These are phyloP conservation scores for Monilinia fructigena DNA, from an alignment of 2,329 filamentous ascomycete genomes.

Conservation along the genomic window DNA sequence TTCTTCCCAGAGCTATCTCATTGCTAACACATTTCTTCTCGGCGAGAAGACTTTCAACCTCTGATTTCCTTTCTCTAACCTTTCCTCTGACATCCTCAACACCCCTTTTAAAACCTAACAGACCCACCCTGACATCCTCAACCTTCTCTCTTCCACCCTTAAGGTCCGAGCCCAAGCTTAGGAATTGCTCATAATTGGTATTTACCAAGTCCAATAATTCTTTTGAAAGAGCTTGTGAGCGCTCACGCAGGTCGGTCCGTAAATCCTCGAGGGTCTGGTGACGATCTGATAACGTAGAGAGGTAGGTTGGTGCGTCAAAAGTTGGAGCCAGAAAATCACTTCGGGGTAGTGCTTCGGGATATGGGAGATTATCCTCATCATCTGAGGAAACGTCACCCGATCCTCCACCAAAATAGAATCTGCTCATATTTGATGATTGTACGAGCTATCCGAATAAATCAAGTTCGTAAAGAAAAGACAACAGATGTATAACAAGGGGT, in stretches of 20 bases:
- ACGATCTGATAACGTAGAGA: constrained; percentile 77
- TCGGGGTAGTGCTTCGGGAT: constrained; percentile 80
- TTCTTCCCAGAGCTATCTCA: constrained; percentile 60
- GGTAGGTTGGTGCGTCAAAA: constrained; percentile 80
- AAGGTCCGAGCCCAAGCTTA: constrained; percentile 77
- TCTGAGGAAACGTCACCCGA: constrained; percentile 37
- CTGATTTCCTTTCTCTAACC: constrained; percentile 61
- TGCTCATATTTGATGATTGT: constrained; percentile 44
- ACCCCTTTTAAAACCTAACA: constrained; percentile 82
- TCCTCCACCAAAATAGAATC: constrained; percentile 46
- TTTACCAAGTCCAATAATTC: constrained; percentile 96
- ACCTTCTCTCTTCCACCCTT: constrained; percentile 87
- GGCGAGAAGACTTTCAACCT: constrained; percentile 61
- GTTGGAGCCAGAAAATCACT: constrained; percentile 73
- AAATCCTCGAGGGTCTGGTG: constrained; percentile 97
- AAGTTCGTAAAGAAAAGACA: neutral
- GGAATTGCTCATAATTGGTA: constrained; percentile 87
- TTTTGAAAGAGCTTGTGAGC: constrained; percentile 74
- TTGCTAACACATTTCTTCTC: constrained; percentile 65
- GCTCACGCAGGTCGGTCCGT: constrained; percentile 77
- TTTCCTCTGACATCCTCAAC: constrained; percentile 69
- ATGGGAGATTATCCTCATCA: constrained; percentile 75
- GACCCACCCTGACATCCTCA: constrained; percentile 81
- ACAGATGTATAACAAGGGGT: neutral
- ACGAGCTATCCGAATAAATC: neutral